Conservation (phyloP, 257 asterid species). For the Sherardia arvensis region DNA sequence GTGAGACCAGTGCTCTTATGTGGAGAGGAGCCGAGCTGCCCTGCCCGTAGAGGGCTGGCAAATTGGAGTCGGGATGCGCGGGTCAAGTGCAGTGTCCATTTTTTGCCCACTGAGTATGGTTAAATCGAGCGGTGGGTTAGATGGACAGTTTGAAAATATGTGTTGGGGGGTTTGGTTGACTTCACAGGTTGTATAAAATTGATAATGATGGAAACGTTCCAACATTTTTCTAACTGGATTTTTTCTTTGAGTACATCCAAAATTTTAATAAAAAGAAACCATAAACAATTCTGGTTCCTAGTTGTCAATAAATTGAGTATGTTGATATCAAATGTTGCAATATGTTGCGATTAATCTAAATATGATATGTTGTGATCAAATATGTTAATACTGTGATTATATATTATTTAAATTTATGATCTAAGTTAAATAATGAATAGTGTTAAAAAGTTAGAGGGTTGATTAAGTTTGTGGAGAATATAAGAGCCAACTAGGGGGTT, state of each 20-base stretch:
- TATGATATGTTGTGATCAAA: too few species aligned
- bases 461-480: too few species aligned
- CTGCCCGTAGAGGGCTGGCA: neutral
- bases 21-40: neutral
- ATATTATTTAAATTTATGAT: too few species aligned
- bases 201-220: neutral
- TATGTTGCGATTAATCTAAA: too few species aligned
- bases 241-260: neutral
- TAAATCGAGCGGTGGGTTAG: neutral
- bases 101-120: neutral
- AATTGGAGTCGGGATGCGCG: neutral
- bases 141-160: neutral
- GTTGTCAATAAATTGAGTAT: neutral
- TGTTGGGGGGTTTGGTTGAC: neutral
- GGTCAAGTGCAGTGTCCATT: neutral
- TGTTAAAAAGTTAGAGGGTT: too few species aligned
- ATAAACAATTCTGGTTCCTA: neutral
- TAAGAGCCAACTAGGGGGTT: too few species aligned
- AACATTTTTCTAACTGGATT: neutral
- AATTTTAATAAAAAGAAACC: too few species aligned
- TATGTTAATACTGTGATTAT: too few species aligned
- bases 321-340: too few species aligned
- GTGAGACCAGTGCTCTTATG: neutral
- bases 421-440: too few species aligned
- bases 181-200: neutral